A percentile compares a stretch with the other conserved stretches of the same genome.
Evolutionary conservation across 352 stramenopile species (phyloP).

Genomic region (Elongisporangium prolatum): DNA sequence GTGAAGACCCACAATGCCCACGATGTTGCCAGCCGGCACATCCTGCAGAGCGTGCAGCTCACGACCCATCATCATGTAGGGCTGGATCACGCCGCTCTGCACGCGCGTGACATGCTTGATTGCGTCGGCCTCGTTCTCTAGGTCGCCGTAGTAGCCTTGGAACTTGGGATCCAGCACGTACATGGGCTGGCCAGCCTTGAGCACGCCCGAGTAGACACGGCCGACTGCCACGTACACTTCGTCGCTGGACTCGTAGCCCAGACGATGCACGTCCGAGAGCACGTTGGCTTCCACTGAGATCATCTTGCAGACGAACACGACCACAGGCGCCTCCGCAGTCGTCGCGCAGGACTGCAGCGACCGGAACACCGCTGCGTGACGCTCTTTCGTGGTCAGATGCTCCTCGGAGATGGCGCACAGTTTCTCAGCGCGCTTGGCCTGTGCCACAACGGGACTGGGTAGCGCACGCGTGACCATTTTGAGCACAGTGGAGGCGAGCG

Average conservation of each 20-base stretch:
- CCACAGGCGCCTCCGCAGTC: conserved; percentile 51
- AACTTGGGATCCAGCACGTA: conserved; percentile 91
- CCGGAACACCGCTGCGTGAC: conserved; percentile 35
- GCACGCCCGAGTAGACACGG: conserved; percentile 86
- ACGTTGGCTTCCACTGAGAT: conserved; percentile 84
- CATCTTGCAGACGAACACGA: conserved; percentile 93
- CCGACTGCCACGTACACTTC: conserved; percentile 91
- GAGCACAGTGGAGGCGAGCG: conserved; percentile 80
- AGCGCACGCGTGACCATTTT: conserved; percentile 88
- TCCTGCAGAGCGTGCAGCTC: conserved; percentile 71
- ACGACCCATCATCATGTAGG: conserved; percentile 92
- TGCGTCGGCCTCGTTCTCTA: conserved; percentile 18
- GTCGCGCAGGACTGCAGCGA: conserved; percentile 59
- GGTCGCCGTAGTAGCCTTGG: conserved; percentile 39
- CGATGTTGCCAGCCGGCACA: conserved; percentile 88
- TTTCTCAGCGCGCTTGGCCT: conserved; percentile 64
- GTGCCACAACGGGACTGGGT: conserved; percentile 67
- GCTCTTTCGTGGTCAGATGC: conserved; percentile 21
- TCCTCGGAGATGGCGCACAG: conserved; percentile 45
- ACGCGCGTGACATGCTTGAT: conserved; percentile 64
- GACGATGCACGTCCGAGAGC: conserved; percentile 67
- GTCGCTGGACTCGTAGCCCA: conserved; percentile 37
- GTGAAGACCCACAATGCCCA: conserved; percentile 85
- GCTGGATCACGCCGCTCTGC: conserved; percentile 38
- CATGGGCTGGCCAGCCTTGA: conserved; percentile 51